Percentiles rank a stretch among this genome's conserved stretches.
phyloP scores from a whole-genome alignment of 2,329 filamentous ascomycete genomes.

The Alternaria conjuncta region DNA sequence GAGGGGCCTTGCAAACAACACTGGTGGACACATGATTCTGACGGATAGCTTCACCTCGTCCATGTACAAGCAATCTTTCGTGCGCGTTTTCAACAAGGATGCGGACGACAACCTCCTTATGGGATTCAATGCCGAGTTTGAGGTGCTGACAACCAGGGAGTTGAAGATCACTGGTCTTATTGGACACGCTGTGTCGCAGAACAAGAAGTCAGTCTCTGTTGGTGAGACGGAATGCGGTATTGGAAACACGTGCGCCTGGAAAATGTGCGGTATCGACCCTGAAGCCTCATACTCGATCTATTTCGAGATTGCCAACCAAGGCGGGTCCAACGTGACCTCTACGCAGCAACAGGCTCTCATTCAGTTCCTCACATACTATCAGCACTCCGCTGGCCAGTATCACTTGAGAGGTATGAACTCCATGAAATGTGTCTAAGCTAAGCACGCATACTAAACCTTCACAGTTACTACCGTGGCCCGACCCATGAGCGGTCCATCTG shows the following conservation, averaged over 20 bases:
- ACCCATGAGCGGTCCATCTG: conserved; percentile 89
- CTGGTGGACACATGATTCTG: conserved; percentile 96
- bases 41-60: conserved; percentile 98
- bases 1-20: conserved; percentile 96
- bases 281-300: conserved; percentile 94
- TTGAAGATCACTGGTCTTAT: conserved; percentile 97
- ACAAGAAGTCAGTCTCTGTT: conserved; percentile 97
- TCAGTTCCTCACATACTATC: conserved; percentile 98
- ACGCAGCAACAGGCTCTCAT: conserved; percentile 92
- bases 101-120: conserved; percentile 92
- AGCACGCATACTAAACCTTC: conserved; percentile 14
- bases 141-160: conserved; percentile 97
- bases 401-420: conserved; percentile 69
- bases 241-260: conserved; percentile 98
- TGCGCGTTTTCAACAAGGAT: conserved; percentile 96
- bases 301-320: conserved; percentile 96
- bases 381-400: conserved; percentile 95
- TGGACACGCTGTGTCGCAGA: conserved; percentile 92
- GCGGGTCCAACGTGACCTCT: conserved; percentile 82
- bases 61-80: conserved; percentile 99
- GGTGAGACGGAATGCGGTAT: conserved; percentile 98
- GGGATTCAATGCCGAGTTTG: conserved; percentile 96
- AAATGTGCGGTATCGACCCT: conserved; percentile 98
- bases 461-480: conserved; percentile 87
- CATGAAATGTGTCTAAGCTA: not conserved